Conservation (phyloP, 108 stramenopile genomes). For the Stephanodiscus minutulus region DNA sequence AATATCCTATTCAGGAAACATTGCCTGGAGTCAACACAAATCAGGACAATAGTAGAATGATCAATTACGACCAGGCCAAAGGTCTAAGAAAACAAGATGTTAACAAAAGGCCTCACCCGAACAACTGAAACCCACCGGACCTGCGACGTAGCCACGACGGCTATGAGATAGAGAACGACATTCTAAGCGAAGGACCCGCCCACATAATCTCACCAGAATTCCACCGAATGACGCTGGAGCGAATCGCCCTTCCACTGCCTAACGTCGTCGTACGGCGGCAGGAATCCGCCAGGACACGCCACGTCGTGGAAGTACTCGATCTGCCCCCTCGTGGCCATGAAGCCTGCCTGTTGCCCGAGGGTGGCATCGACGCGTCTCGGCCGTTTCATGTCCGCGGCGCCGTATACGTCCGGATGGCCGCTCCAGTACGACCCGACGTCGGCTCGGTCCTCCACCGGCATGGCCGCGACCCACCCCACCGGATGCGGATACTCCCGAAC, state of each 20-base stretch:
- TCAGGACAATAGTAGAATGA: not conserved
- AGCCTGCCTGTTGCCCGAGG: slow-evolving; percentile 75
- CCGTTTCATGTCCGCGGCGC: slow-evolving; percentile 34
- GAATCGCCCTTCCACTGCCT: slow-evolving; percentile 61
- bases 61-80: not conserved
- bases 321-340: slow-evolving; percentile 78
- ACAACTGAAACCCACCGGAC: not conserved
- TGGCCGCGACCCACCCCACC: slow-evolving; percentile 49
- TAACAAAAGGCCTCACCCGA: not conserved
- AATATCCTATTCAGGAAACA: slow-evolving; percentile 82
- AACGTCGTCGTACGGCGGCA: slow-evolving; percentile 68
- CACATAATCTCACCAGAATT: slow-evolving; percentile 1
- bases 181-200: too few relatives aligned
- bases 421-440: slow-evolving; percentile 75
- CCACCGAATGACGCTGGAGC: slow-evolving; percentile 27
- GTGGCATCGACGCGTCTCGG: slow-evolving; percentile 47
- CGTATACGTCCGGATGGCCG: slow-evolving; percentile 44
- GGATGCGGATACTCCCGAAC: slow-evolving; percentile 57
- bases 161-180: too few relatives aligned
- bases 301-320: slow-evolving; percentile 62
- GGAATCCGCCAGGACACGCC: slow-evolving; percentile 64
- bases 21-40: slow-evolving; percentile 51
- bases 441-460: slow-evolving; percentile 45
- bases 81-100: not conserved
- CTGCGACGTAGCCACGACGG: too few relatives aligned